Evolutionary conservation across 371 early-diverging fungal genomes (phyloP).

Genomic region (Chytridiales sp.): DNA sequence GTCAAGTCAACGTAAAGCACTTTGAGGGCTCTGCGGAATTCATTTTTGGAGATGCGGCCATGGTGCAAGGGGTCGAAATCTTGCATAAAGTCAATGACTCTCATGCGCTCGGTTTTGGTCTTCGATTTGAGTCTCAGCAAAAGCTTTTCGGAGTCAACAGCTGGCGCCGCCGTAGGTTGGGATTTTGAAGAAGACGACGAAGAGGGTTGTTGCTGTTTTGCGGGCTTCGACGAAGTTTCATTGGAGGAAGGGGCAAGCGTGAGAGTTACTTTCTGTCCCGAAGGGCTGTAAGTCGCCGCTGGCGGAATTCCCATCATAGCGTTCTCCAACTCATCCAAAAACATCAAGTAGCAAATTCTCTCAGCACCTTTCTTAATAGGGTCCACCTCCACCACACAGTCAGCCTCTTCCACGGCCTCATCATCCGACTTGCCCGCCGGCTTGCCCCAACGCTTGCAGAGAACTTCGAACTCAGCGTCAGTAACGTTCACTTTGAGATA

Average conservation of each 20-base stretch:
- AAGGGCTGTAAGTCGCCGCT: too few relatives aligned
- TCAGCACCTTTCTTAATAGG: slow-evolving; percentile 37
- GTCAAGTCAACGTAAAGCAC: slow-evolving; percentile 38
- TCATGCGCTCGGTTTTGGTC: slow-evolving; percentile 49
- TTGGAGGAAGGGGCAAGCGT: neutral
- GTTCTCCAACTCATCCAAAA: slow-evolving; percentile 41
- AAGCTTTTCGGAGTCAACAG: slow-evolving; percentile 19
- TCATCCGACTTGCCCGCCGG: slow-evolving; percentile 2
- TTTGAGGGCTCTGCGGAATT: slow-evolving; percentile 46
- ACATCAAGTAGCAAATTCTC: slow-evolving; percentile 44
- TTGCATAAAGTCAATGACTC: slow-evolving; percentile 49
- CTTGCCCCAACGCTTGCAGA: slow-evolving; percentile 46
- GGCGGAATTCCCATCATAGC: slow-evolving; percentile 13
- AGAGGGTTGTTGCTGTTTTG: neutral
- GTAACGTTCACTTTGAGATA: slow-evolving; percentile 39
- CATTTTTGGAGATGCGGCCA: slow-evolving; percentile 42
- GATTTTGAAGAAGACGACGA: neutral
- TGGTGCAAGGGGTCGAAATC: slow-evolving; percentile 52
- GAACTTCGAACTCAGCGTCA: slow-evolving; percentile 47
- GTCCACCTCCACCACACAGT: slow-evolving; percentile 8
- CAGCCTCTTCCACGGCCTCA: slow-evolving; percentile 4
- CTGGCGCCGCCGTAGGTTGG: neutral
- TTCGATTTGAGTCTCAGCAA: slow-evolving; percentile 40
- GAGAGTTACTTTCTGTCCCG: neutral
- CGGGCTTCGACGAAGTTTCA: neutral